Base-by-base conservation (phyloP, 345 rosid species). In the Clausena lansium region DNA sequence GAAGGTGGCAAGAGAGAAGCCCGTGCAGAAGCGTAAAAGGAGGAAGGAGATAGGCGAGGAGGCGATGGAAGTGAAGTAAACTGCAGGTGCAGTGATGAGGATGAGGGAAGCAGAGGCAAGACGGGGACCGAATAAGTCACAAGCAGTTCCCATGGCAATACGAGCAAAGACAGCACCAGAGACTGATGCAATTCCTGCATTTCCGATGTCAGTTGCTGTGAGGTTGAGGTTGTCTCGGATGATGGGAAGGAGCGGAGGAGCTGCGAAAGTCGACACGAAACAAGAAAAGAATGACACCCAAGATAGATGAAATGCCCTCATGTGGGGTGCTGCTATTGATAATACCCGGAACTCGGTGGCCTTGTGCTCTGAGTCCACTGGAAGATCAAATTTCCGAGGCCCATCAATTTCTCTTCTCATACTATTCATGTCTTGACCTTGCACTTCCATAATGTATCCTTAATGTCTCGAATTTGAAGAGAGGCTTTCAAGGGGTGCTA, bases 101-200 rank as follows among this genome's bases (percentile, higher is more conserved):
- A 89, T 90, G 2, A 94, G 83, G n/a, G 95, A 87, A 15, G 96
- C 90, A 0, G 98, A 92, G 52, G 98, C 98, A 0, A 94, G 87
- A 68, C 98, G 97, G 0, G 98, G 98, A 8, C 98, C 97, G 67
- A 92, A 85, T 1, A 94, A 82, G 78, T 94, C 98, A 55, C 97
- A 94, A 19, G 92, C 91, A 2, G 88, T 86, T 13, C 98, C 98
- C 96, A 94, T 90, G 71, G 89, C 88, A 41, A 94, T 39, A 65
- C 97, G 85, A 20, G 97, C 97, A 69, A 92, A 91, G 57, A 94
- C 97, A 0, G 98, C 90, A 17, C 98, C 98, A 0, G 97, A 90
- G 11, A 92, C 98, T 2, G 97, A 94, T 38, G 98, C 97, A 54
- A 94, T 90, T 8, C 98, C 92, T 1, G 98, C 98, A 80, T 94